phyloP scores from a whole-genome alignment of 2,329 filamentous ascomycete genomes.

The Pestalotiopsis sp. region DNA sequence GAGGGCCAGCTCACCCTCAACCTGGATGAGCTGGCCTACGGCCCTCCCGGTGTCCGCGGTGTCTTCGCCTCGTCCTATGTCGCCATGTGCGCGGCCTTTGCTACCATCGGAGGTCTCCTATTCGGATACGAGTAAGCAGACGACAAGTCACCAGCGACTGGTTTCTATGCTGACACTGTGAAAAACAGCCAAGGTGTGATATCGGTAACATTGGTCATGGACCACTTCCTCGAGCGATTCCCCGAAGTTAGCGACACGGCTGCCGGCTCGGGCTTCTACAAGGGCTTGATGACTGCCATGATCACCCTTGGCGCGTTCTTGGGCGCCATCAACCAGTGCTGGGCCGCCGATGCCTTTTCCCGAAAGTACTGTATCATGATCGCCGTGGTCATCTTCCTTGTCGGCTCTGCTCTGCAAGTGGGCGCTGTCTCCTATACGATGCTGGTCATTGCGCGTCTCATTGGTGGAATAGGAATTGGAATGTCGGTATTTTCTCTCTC shows the following conservation, averaged over 20 bases:
- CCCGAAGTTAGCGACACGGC: constrained; percentile 47
- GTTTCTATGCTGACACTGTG: not conserved
- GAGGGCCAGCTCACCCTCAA: constrained; percentile 11
- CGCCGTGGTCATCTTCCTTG: constrained; percentile 43
- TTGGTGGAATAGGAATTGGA: constrained; percentile 56
- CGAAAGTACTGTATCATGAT: constrained; percentile 56
- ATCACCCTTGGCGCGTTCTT: constrained; percentile 60
- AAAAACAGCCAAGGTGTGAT: constrained; percentile 48
- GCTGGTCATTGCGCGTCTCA: constrained; percentile 57
- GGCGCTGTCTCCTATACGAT: constrained; percentile 47
- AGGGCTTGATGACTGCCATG: constrained; percentile 37
- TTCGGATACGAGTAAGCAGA: constrained; percentile 15
- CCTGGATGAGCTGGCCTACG: constrained; percentile 14
- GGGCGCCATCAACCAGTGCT: constrained; percentile 50
- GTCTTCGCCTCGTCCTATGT: constrained; percentile 16
- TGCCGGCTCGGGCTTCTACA: constrained; percentile 43
- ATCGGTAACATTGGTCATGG: constrained; percentile 56
- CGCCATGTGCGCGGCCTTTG: constrained; percentile 14
- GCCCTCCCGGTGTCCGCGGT: constrained; percentile 13
- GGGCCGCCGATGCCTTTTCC: constrained; percentile 53
- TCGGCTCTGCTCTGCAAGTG: constrained; percentile 49
- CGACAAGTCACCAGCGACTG: not conserved
- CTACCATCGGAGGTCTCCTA: constrained; percentile 14
- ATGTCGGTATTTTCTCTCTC: constrained; percentile 19
- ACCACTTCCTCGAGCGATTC: constrained; percentile 50